phyloP scores from a whole-genome alignment of 2,329 filamentous ascomycete genomes.

The Aspergillus pseudoviridinutans region DNA sequence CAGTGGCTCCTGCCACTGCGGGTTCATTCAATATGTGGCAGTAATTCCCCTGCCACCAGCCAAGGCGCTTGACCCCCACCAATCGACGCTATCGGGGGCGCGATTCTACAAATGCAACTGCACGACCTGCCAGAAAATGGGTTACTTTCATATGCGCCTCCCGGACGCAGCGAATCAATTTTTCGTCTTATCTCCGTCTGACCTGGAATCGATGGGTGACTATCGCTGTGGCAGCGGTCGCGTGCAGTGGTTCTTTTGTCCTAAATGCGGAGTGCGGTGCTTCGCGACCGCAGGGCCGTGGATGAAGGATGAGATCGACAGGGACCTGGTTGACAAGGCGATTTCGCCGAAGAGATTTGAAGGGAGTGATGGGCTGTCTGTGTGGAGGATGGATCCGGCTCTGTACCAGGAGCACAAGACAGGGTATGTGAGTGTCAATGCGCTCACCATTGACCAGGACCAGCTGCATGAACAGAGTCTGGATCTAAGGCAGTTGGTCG shows the following conservation, averaged over 20 bases:
- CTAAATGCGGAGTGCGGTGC: neutral
- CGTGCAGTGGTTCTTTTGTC: neutral
- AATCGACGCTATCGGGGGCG: neutral
- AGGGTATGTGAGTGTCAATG: neutral
- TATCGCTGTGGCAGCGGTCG: neutral
- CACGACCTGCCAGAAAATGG: neutral
- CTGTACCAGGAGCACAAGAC: neutral
- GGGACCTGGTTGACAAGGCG: neutral
- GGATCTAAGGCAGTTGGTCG: neutral
- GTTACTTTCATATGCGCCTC: neutral
- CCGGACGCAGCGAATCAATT: neutral
- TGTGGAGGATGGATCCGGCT: neutral
- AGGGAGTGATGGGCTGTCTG: neutral
- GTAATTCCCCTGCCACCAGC: neutral
- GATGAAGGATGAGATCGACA: neutral
- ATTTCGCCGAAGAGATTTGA: neutral
- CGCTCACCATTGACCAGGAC: neutral
- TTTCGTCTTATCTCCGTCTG: neutral
- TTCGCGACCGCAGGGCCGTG: neutral
- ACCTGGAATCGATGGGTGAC: neutral
- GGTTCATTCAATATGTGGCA: neutral
- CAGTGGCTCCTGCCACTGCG: neutral
- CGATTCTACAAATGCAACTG: conserved; percentile 1
- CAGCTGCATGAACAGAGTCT: neutral
- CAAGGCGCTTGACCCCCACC: neutral